Evolutionary conservation across 2,329 filamentous ascomycete species (phyloP).

Genomic region (Stromatinia cepivora): DNA sequence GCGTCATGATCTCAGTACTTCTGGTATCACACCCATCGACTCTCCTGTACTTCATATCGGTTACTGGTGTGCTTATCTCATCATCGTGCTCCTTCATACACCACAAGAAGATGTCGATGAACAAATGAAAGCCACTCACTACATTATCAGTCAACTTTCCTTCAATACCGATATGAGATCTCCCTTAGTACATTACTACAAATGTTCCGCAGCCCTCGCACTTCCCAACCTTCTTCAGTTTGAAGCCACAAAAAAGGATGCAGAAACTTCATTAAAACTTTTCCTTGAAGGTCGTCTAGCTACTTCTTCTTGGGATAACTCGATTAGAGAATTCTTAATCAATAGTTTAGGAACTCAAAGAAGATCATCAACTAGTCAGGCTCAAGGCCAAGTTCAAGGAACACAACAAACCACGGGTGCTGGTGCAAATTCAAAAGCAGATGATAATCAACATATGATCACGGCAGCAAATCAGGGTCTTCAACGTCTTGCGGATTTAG

Average conservation of each 20-base stretch:
- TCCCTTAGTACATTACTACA: constrained; percentile 68
- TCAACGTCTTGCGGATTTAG: constrained; percentile 59
- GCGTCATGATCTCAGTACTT: constrained; percentile 61
- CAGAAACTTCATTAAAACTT: constrained; percentile 54
- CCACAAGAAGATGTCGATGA: constrained; percentile 56
- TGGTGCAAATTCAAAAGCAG: constrained; percentile 3
- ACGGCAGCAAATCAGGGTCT: constrained; percentile 43
- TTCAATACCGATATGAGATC: constrained; percentile 56
- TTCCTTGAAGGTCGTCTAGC: constrained; percentile 55
- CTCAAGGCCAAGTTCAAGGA: not conserved
- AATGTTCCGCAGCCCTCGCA: constrained; percentile 58
- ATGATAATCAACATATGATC: constrained; percentile 31
- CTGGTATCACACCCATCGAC: constrained; percentile 51
- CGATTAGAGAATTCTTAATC: constrained; percentile 48
- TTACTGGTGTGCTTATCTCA: constrained; percentile 69
- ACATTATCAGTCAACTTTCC: constrained; percentile 59
- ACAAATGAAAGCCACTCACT: constrained; percentile 59
- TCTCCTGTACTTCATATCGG: constrained; percentile 62
- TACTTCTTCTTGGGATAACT: constrained; percentile 57
- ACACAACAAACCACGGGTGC: not conserved
- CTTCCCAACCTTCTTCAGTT: constrained; percentile 59
- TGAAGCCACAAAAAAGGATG: constrained; percentile 58
- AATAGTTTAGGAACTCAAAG: not conserved
- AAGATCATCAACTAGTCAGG: not conserved
- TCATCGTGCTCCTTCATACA: constrained; percentile 55